Base-by-base conservation (phyloP, 108 stramenopile species). In the Fragilariopsis cylindrus region DNA sequence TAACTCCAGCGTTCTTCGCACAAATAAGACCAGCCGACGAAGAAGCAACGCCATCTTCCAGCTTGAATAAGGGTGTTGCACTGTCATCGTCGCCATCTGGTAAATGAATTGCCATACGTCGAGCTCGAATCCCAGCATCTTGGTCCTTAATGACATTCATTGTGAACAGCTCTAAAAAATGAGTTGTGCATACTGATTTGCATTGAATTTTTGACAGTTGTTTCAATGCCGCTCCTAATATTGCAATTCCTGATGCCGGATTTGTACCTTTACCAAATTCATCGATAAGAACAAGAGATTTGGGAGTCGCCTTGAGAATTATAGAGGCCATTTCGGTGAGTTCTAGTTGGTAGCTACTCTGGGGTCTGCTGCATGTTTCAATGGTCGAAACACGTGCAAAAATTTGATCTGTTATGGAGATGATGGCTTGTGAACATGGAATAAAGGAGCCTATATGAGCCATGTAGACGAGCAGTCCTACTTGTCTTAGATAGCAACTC, bases 191-290 rank as follows among this genome's bases (percentile, higher is more conserved):
- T 48, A 98, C 78, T n/a, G 88, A 84, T 60, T 88, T 87, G 81
- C 90, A 92, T 30, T 80, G 81, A 48, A 72, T 81, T 43, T 69
- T 60, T 21, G 84, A 78, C 2, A 98, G 81, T 56, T 79, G 70
- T 57, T 88, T 81, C 57, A 98, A 55, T 6, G 92, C 87, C 7
- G 98, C 85, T 43, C 86, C 89, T 64, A 98, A 82, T 3, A 98
- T 87, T 18, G 96, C 90, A 69, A 98, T 94, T 5, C 98, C 98
- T 43, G 96, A 97, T 5, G 95, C 83, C 4, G 96, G 96, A 46
- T 90, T 90, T 16, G 97, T 97, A 3, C 93, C 98, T 75, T 98
- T 98, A 6, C 98, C 98, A 76, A 98, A 98, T 79, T 98, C 98
- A 81, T 98, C 98, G 57, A 98, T 88, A 21, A 98, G 82, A 50